Percentiles rank a stretch among this genome's conserved stretches.
Conservation (phyloP, 768 basidiomycete species). For the Leccinum truebloodii region DNA sequence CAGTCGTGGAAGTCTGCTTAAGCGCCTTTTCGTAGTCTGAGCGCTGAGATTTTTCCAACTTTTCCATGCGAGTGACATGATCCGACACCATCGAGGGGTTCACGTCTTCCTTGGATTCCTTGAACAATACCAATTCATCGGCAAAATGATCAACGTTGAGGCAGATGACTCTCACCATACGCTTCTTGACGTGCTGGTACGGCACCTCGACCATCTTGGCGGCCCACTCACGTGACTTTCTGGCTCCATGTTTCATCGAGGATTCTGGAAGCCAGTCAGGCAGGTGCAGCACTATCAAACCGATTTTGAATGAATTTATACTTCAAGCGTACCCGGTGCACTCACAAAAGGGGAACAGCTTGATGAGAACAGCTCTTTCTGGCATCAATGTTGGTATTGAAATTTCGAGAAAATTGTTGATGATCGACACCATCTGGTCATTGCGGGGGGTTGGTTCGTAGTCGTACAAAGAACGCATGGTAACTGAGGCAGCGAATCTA, state of each 20-base stretch:
- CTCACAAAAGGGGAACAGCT: slow-evolving; percentile 21
- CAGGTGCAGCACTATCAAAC: slow-evolving; percentile 23
- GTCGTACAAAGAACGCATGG: slow-evolving; percentile 19
- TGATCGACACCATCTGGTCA: slow-evolving; percentile 18
- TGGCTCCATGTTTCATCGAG: slow-evolving; percentile 16
- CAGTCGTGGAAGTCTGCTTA: slow-evolving; percentile 15
- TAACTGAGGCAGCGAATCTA: slow-evolving; percentile 37
- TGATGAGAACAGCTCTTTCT: slow-evolving; percentile 16
- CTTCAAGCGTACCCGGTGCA: background rate
- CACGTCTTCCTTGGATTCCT: slow-evolving; percentile 10
- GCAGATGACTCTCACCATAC: slow-evolving; percentile 5
- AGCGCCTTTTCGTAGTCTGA: slow-evolving; percentile 17
- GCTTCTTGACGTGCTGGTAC: slow-evolving; percentile 14
- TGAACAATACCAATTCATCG: background rate
- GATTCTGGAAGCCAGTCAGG: slow-evolving; percentile 30
- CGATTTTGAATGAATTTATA: background rate
- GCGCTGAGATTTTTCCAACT: slow-evolving; percentile 5
- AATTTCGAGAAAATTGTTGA: slow-evolving; percentile 9
- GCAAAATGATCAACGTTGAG: background rate
- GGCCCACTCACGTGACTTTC: slow-evolving; percentile 6
- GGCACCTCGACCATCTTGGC: slow-evolving; percentile 16
- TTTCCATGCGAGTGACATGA: slow-evolving; percentile 13
- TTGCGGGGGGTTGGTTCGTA: slow-evolving; percentile 18
- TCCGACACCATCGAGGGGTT: slow-evolving; percentile 17
- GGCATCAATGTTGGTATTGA: slow-evolving; percentile 10